Percentiles rank a stretch among this genome's conserved stretches.
phyloP scores from a whole-genome alignment of 345 rosid species.

The Aquilaria yunnanensis region DNA sequence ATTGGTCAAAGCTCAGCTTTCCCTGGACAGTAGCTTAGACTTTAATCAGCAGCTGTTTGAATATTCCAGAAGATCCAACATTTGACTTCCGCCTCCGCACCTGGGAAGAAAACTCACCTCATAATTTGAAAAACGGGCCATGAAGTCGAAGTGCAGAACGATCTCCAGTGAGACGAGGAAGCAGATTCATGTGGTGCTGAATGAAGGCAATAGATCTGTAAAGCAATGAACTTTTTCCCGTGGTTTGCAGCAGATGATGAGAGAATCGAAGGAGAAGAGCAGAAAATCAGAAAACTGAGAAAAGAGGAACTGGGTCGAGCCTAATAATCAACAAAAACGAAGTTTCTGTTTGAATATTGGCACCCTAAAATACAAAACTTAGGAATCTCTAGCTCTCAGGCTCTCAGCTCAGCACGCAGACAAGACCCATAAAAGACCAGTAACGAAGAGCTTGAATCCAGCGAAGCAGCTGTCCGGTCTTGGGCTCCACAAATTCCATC shows the following conservation, averaged over 20 bases:
- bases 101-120: constrained; percentile 27
- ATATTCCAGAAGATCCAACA: too few species aligned
- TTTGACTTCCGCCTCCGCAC: constrained; percentile 2
- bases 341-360: constrained; percentile 10
- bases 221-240: constrained; percentile 30
- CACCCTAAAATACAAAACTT: constrained; percentile 2
- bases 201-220: constrained; percentile 44
- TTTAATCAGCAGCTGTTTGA: too few species aligned
- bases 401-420: constrained; percentile 25
- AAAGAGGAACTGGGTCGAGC: constrained; percentile 7
- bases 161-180: neutral
- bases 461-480: constrained; percentile 51
- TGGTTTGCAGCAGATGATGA: neutral
- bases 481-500: constrained; percentile 61
- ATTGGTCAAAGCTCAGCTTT: constrained; percentile 25
- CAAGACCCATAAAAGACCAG: constrained; percentile 51
- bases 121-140: neutral
- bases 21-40: too few species aligned
- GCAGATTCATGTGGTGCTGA: constrained; percentile 21
- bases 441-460: constrained; percentile 61
- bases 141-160: constrained; percentile 13
- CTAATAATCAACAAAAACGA: neutral
- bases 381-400: neutral
- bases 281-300: constrained; percentile 4
- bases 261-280: constrained; percentile 7